Conservation (phyloP, 345 rosid genomes). For the Lenwebbia sp. region DNA sequence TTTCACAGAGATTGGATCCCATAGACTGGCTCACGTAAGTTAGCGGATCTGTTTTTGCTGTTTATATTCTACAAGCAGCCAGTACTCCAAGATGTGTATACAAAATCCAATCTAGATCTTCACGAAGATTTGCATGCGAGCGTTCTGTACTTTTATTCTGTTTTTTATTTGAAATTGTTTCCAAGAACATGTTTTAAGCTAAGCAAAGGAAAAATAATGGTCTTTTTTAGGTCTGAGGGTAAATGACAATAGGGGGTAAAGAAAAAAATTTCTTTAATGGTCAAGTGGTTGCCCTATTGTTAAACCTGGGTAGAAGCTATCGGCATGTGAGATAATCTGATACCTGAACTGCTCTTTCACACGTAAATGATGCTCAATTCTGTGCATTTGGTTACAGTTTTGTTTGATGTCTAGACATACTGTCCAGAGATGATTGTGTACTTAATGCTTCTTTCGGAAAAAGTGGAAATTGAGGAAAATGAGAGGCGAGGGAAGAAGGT, state of each 20-base stretch:
- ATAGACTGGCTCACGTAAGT: constrained; percentile 99
- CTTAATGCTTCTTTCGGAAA: background rate
- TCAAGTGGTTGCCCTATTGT: background rate
- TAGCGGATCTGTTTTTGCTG: background rate
- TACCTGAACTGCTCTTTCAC: background rate
- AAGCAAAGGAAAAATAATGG: background rate
- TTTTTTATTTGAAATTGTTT: background rate
- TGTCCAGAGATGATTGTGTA: background rate
- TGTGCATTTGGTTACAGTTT: background rate
- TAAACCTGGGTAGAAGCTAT: background rate
- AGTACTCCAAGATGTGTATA: background rate
- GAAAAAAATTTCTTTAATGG: background rate
- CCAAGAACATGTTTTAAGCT: background rate
- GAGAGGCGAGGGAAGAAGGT: background rate
- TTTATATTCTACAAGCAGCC: constrained; percentile 3
- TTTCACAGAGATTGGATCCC: constrained; percentile 82
- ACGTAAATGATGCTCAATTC: background rate
- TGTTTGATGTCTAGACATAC: background rate
- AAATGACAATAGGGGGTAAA: background rate
- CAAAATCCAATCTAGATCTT: background rate
- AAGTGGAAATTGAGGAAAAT: background rate
- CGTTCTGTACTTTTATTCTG: background rate
- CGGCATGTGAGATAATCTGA: background rate
- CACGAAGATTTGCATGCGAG: background rate
- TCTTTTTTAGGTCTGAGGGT: background rate